These are phyloP conservation scores for Micractinium sp. DNA, from an alignment of 139 green algal genomes.

Conservation along the genomic window DNA sequence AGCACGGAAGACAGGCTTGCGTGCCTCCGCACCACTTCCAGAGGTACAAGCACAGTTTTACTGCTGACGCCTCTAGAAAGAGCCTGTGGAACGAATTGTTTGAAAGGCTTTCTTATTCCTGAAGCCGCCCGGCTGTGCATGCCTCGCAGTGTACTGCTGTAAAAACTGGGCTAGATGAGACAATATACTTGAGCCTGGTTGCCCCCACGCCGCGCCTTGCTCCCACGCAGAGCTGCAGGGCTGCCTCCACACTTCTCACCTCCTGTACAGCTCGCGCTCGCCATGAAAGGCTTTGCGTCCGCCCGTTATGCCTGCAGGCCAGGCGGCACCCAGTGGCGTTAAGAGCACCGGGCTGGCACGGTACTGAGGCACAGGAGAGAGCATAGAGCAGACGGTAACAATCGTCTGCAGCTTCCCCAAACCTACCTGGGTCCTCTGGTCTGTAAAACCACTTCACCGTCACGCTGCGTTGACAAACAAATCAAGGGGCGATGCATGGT, in stretches of 20 bases:
- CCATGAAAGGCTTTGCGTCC: constrained; percentile 16
- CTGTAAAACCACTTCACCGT: constrained; percentile 15
- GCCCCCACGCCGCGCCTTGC: not conserved
- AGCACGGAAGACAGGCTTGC: not conserved
- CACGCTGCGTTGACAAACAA: not conserved
- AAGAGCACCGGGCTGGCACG: not conserved
- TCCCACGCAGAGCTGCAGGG: not conserved
- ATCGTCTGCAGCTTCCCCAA: not conserved
- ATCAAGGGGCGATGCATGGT: not conserved
- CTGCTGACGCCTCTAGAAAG: no score
- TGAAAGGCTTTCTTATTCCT: no score
- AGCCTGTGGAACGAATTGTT: no score
- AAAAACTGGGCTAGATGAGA: no score
- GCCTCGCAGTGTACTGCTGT: no score
- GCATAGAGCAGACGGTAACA: not conserved
- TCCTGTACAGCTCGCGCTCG: constrained; percentile 21
- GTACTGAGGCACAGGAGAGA: not conserved
- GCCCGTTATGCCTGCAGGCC: not conserved
- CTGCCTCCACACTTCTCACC: not conserved
- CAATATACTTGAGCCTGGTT: not conserved
- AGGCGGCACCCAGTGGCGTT: not conserved
- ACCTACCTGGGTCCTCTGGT: constrained; percentile 10
- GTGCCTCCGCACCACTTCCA: no score
- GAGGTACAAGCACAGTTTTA: no score
- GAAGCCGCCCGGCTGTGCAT: no score